Conservation (phyloP, 208 protist species). For the Lotmaria passim region DNA sequence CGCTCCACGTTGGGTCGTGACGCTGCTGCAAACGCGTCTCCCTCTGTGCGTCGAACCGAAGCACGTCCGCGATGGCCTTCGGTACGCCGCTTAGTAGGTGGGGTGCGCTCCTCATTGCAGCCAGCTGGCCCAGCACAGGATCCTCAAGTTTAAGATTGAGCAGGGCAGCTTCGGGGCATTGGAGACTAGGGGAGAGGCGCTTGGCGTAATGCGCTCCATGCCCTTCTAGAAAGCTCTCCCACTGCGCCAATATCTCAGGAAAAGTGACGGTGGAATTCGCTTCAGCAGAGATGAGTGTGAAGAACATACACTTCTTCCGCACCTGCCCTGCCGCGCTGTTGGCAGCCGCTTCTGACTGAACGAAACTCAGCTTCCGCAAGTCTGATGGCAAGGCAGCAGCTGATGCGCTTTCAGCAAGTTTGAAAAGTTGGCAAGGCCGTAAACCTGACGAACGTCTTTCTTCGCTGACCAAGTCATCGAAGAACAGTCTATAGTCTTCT, state of each 20-base stretch:
- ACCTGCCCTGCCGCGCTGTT: background rate
- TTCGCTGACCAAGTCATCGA: background rate
- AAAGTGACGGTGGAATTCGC: slow-evolving; percentile 34
- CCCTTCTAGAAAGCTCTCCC: slow-evolving; percentile 21
- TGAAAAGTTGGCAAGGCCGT: background rate
- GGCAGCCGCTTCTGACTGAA: background rate
- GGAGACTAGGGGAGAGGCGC: slow-evolving; percentile 16
- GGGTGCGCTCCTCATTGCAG: background rate
- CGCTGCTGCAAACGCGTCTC: background rate
- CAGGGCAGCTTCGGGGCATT: slow-evolving; percentile 42
- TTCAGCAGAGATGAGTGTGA: slow-evolving; percentile 14
- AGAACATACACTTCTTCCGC: background rate
- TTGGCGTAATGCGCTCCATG: slow-evolving; percentile 4
- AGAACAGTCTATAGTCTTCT: slow-evolving; percentile 1
- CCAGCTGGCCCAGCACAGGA: slow-evolving; percentile 11
- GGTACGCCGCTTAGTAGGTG: background rate
- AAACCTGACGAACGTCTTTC: background rate
- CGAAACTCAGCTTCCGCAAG: background rate
- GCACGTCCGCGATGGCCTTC: slow-evolving; percentile 7
- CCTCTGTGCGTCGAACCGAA: slow-evolving; percentile 1
- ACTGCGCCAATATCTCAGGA: slow-evolving; percentile 41
- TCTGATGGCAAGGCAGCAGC: background rate
- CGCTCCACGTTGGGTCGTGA: background rate
- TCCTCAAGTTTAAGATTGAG: slow-evolving; percentile 55
- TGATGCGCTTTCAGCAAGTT: background rate